A percentile compares a stretch with the other conserved stretches of the same genome.
Conservation (phyloP, 1,284 basidiomycete species). For the Trichosporon sp. region DNA sequence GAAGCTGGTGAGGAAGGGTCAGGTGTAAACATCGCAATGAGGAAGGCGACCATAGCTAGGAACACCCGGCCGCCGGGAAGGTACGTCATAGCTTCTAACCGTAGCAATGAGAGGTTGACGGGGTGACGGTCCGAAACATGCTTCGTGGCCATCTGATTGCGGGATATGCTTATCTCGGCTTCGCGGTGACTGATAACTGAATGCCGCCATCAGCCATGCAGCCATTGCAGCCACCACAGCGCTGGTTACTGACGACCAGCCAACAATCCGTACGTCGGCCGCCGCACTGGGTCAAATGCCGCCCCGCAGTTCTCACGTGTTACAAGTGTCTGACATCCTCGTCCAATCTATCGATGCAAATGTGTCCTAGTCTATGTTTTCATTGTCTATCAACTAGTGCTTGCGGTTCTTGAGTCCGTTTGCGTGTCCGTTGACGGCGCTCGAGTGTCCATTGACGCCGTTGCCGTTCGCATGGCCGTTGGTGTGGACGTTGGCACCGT, state of each 20-base stretch:
- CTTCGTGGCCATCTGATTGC: background rate
- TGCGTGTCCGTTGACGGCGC: slow-evolving; percentile 6
- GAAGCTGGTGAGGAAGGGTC: background rate
- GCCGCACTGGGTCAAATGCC: too few species aligned
- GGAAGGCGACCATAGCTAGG: background rate
- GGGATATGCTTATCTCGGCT: background rate
- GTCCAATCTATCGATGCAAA: background rate
- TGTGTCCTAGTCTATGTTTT: background rate
- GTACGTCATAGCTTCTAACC: background rate
- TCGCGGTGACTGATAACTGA: too few species aligned
- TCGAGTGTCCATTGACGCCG: background rate
- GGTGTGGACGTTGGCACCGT: background rate
- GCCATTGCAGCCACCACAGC: too few species aligned
- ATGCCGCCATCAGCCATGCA: too few species aligned
- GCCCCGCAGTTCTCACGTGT: background rate
- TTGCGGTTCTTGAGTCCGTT: slow-evolving; percentile 6
- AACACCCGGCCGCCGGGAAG: background rate
- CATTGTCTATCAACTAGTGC: background rate
- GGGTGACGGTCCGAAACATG: background rate
- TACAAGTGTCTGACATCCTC: background rate
- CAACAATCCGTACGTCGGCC: too few species aligned
- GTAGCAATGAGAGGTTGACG: background rate
- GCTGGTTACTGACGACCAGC: too few species aligned
- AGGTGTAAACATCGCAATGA: background rate
- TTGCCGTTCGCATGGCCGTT: slow-evolving; percentile 4